Evolutionary conservation across 805 yeast genomes (phyloP).

Genomic region (Saccharomycopsis fermentans): DNA sequence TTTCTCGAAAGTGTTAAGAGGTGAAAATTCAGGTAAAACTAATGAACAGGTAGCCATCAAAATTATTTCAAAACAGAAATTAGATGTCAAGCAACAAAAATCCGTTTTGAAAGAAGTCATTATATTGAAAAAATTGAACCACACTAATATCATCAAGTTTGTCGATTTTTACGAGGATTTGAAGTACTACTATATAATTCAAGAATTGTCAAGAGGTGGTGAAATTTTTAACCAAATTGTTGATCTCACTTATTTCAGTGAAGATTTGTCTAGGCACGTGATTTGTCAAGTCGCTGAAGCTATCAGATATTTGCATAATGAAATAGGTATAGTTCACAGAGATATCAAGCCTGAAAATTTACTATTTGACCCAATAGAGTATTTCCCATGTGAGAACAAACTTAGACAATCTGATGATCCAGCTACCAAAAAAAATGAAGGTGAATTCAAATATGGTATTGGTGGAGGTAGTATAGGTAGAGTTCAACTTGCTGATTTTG

Average conservation of each 20-base stretch:
- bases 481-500: slow-evolving; percentile 92
- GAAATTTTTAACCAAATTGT: slow-evolving; percentile 62
- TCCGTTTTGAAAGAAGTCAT: slow-evolving; percentile 75
- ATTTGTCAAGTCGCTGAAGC: slow-evolving; percentile 56
- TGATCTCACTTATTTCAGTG: slow-evolving; percentile 54
- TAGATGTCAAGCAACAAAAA: slow-evolving; percentile 50
- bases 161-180: slow-evolving; percentile 57
- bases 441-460: slow-evolving; percentile 62
- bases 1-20: slow-evolving; percentile 64
- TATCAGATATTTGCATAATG: slow-evolving; percentile 58
- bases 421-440: slow-evolving; percentile 71
- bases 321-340: slow-evolving; percentile 70
- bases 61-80: slow-evolving; percentile 56
- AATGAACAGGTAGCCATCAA: slow-evolving; percentile 37
- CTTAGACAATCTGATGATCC: slow-evolving; percentile 62
- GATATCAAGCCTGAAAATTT: slow-evolving; percentile 79
- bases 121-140: slow-evolving; percentile 58
- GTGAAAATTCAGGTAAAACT: slow-evolving; percentile 23
- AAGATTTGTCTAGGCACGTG: slow-evolving; percentile 53
- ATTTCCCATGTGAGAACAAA: slow-evolving; percentile 30
- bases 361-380: slow-evolving; percentile 50
- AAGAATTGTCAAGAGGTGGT: slow-evolving; percentile 72
- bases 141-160: slow-evolving; percentile 53
- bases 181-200: slow-evolving; percentile 54
- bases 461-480: slow-evolving; percentile 92